Conservation (phyloP, 495 filamentous ascomycete genomes). For the Bacidia rubella region DNA sequence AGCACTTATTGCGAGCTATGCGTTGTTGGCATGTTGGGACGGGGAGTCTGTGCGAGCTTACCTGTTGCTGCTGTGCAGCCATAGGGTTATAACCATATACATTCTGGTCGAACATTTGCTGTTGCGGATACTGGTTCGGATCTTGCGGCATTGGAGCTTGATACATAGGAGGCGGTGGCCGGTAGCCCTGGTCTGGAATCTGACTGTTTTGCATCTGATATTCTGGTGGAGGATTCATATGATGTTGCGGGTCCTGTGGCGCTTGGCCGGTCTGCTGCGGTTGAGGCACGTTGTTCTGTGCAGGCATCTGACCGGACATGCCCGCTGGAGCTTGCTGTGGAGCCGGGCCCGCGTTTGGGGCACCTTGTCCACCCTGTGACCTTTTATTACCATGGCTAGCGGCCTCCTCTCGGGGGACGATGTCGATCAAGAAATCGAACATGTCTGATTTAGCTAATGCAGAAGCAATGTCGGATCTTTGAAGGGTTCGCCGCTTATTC, state of each 20-base stretch:
- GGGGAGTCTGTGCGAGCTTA: not conserved
- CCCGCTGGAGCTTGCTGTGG: slow-evolving; percentile 31
- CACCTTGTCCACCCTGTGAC: slow-evolving; percentile 39
- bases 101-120: slow-evolving; percentile 63
- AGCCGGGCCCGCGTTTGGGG: slow-evolving; percentile 34
- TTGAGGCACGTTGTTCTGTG: slow-evolving; percentile 40
- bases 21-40: too few species aligned
- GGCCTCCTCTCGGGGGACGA: slow-evolving; percentile 91
- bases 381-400: slow-evolving; percentile 63
- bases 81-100: slow-evolving; percentile 79
- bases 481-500: slow-evolving; percentile 91
- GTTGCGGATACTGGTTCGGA: slow-evolving; percentile 56
- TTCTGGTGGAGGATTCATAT: slow-evolving; percentile 52
- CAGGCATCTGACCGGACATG: slow-evolving; percentile 39
- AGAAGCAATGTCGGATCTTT: slow-evolving; percentile 90
- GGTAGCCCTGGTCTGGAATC: slow-evolving; percentile 66
- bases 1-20: too few species aligned
- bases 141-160: slow-evolving; percentile 58
- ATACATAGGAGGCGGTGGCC: slow-evolving; percentile 65
- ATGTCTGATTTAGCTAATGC: slow-evolving; percentile 95
- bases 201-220: slow-evolving; percentile 49
- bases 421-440: slow-evolving; percentile 99
- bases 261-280: slow-evolving; percentile 17
- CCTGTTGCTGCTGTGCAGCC: slow-evolving; percentile 57
- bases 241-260: slow-evolving; percentile 34